Conservation (phyloP, 2,329 filamentous ascomycete species). For the Penicillium sp. region DNA sequence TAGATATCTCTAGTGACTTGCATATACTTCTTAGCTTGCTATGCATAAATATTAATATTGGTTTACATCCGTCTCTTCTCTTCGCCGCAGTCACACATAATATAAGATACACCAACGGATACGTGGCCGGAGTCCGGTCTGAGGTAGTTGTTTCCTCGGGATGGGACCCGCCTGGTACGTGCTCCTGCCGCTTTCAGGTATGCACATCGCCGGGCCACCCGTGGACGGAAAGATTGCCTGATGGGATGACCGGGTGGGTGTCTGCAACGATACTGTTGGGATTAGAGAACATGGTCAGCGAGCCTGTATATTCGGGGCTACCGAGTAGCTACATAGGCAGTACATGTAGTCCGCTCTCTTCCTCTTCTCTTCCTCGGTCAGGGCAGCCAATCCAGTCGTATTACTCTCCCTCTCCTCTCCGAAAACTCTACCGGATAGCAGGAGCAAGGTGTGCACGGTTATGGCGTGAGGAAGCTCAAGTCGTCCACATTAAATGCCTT, state of each 20-base stretch:
- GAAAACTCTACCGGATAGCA: not conserved
- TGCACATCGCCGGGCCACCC: not conserved
- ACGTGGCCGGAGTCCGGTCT: not conserved
- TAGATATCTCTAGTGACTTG: conserved; percentile 1
- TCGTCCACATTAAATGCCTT: no score
- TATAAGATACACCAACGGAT: not conserved
- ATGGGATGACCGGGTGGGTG: not conserved
- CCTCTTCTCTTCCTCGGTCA: not conserved
- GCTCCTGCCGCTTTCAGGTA: not conserved
- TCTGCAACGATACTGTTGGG: not conserved
- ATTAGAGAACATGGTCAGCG: not conserved
- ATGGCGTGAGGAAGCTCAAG: not conserved
- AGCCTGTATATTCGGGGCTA: no score
- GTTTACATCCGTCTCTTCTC: not conserved
- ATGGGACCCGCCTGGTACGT: not conserved
- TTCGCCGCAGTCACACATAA: not conserved
- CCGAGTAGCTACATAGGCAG: not conserved
- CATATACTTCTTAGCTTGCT: conserved; percentile 4
- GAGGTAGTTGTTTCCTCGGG: not conserved
- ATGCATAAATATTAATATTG: conserved; percentile 7
- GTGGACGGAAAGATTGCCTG: not conserved
- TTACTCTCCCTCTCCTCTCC: not conserved
- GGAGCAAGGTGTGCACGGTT: not conserved
- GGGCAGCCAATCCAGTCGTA: not conserved
- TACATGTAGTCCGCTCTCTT: not conserved